Evolutionary conservation across 176 grass and related monocot species (phyloP).

Genomic region (Aegilops sharonensis): DNA sequence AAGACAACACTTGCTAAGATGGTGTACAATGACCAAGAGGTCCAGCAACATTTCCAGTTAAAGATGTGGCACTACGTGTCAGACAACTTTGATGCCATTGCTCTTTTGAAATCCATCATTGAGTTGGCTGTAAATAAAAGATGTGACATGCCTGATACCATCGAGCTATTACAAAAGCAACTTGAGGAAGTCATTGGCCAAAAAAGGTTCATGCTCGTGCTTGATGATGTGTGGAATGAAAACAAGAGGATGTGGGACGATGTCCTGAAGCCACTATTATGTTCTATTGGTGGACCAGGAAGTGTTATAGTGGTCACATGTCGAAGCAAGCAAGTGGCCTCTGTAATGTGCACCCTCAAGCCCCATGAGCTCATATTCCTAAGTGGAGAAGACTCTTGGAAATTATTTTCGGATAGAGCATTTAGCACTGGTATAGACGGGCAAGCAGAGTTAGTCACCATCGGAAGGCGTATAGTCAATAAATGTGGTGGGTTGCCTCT

Average conservation of each 20-base stretch:
- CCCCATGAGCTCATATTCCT: too few species aligned
- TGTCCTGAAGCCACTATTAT: not conserved
- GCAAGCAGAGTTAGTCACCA: too few species aligned
- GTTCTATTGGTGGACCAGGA: not conserved
- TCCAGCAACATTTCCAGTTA: conserved; percentile 20
- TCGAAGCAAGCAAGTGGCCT: not conserved
- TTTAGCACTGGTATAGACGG: too few species aligned
- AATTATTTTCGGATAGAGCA: too few species aligned
- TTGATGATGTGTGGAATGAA: conserved; percentile 57
- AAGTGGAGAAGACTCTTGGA: too few species aligned
- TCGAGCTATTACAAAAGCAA: not conserved
- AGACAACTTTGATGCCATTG: not conserved
- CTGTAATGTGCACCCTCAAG: not conserved
- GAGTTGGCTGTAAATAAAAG: not conserved
- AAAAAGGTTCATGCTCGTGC: conserved; percentile 25
- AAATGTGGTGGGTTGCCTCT: too few species aligned
- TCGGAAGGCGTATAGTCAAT: too few species aligned
- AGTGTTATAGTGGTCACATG: conserved; percentile 16
- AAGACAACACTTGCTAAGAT: conserved; percentile 47
- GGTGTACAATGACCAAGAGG: conserved; percentile 19
- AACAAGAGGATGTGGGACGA: not conserved
- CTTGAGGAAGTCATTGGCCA: not conserved
- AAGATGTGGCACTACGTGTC: conserved; percentile 50
- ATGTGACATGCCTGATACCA: not conserved
- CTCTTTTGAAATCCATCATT: conserved; percentile 23